These are phyloP conservation scores for Raffaelea arxii DNA, from an alignment of 2,329 filamentous ascomycete species.

Conservation along the genomic window DNA sequence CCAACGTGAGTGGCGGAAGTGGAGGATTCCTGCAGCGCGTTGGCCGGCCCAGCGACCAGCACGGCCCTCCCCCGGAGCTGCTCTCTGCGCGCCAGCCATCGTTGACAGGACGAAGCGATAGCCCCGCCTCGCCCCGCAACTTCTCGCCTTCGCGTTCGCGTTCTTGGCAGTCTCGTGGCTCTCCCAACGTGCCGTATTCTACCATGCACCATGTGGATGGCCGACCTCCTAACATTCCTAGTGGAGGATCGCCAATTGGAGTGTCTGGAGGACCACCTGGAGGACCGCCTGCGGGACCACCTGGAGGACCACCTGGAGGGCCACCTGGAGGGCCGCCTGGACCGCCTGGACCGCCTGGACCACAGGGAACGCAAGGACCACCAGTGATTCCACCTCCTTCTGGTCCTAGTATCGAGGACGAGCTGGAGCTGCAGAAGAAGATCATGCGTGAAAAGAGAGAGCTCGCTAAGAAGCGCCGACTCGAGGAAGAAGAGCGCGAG, in stretches of 20 bases:
- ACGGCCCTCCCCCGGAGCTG: slow-evolving; percentile 31
- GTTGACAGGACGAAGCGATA: slow-evolving; percentile 38
- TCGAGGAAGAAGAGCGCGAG: slow-evolving; percentile 61
- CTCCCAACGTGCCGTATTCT: slow-evolving; percentile 22
- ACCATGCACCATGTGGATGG: background rate
- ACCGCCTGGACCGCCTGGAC: background rate
- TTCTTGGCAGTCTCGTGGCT: slow-evolving; percentile 31
- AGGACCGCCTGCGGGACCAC: background rate
- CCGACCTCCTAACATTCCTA: background rate
- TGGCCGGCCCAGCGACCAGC: slow-evolving; percentile 32
- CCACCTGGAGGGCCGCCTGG: background rate
- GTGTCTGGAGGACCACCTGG: background rate
- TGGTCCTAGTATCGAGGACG: slow-evolving; percentile 32
- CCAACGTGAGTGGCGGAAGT: slow-evolving; percentile 82
- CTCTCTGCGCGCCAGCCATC: slow-evolving; percentile 37
- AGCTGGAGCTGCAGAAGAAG: slow-evolving; percentile 56
- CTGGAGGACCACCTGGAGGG: background rate
- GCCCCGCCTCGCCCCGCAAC: slow-evolving; percentile 37
- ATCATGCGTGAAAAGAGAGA: slow-evolving; percentile 66
- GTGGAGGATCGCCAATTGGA: background rate
- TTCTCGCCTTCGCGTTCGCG: slow-evolving; percentile 27
- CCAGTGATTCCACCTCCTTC: slow-evolving; percentile 21
- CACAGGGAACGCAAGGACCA: background rate
- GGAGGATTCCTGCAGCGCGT: slow-evolving; percentile 55
- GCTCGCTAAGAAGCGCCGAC: slow-evolving; percentile 55